Conservation (phyloP, 768 basidiomycete genomes). For the Mrakia gelida region DNA sequence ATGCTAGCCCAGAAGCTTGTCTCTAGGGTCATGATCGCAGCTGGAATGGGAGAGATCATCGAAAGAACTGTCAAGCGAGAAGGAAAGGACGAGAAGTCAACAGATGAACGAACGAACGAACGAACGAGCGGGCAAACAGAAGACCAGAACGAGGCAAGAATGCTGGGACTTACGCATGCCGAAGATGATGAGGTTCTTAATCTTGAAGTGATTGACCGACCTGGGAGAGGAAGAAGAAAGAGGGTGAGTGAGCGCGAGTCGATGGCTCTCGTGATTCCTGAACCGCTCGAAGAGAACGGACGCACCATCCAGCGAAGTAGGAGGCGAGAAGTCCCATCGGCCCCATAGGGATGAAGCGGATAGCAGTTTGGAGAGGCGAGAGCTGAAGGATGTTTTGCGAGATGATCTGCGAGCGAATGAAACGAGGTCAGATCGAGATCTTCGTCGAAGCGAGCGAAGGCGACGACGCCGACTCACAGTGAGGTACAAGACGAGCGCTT, state of each 20-base stretch:
- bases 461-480: not conserved
- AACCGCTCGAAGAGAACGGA: not conserved
- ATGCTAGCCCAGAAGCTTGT: constrained; percentile 31
- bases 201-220: constrained; percentile 22
- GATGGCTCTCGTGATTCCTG: no score
- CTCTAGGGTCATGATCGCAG: constrained; percentile 24
- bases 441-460: not conserved
- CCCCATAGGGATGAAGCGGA: constrained; percentile 32
- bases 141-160: not conserved
- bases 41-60: constrained; percentile 28
- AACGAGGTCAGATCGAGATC: not conserved
- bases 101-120: not conserved
- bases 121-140: no score
- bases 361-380: constrained; percentile 19
- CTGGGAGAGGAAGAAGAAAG: not conserved
- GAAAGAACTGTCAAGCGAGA: constrained; percentile 1
- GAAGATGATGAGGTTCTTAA: constrained; percentile 27
- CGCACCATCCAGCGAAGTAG: not conserved
- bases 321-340: constrained; percentile 7
- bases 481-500: constrained; percentile 4
- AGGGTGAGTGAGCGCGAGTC: no score
- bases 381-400: constrained; percentile 26
- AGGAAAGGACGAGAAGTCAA: not conserved
- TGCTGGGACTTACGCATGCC: constrained; percentile 4
- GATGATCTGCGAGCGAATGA: constrained; percentile 9